Base-by-base conservation (phyloP, 352 stramenopile genomes). In the Phytophthora pisi region DNA sequence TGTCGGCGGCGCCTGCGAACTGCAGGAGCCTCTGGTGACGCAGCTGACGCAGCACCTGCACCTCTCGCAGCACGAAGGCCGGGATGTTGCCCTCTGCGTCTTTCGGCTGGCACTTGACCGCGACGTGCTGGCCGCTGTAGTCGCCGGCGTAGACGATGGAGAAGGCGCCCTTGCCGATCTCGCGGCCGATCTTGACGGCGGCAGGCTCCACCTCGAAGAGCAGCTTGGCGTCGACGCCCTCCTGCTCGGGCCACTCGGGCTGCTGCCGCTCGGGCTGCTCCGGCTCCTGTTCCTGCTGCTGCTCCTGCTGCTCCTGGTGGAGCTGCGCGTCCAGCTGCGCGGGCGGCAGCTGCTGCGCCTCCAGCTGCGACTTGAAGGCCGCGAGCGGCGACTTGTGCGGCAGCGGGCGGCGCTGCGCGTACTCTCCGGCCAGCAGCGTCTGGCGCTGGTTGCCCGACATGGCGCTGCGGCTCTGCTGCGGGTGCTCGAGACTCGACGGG, bases 131-230 rank as follows among this genome's bases (percentile, higher is more conserved):
- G 51, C 87, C 82, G 46, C 80, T 73, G 70, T 89, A 92, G 66
- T 93, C 85, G 31, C 86, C 88, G 3, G 70, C 64, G 62, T 86
- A 95, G 46, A 96, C 88, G 26, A 93, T 66, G 0, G 85, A 93
- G 73, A 96, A 96, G 5, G 88, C 86, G 56, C 88, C 88, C 64
- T 93, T 93, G 66, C 88, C 88, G 55, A 96, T 91, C 73, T 94
- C 86, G 36, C 84, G 82, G 45, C 84, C 82, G 43, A 94, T 91
- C 66, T 89, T 90, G 42, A 93, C 78, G 46, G 78, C 70, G 11
- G 66, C 50, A 13, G 86, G 62, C 43, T 91, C 80, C 57, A 93
- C 81, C 23, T 73, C 61, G 56, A 92, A 90, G 11, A 91, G 73
- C 64, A 61, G 53, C 40, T 70, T 62, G 24, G 40, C 36, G 34